These are phyloP conservation scores for Cryptosporidium felis DNA, from an alignment of 169 alveolate genomes.

Conservation along the genomic window DNA sequence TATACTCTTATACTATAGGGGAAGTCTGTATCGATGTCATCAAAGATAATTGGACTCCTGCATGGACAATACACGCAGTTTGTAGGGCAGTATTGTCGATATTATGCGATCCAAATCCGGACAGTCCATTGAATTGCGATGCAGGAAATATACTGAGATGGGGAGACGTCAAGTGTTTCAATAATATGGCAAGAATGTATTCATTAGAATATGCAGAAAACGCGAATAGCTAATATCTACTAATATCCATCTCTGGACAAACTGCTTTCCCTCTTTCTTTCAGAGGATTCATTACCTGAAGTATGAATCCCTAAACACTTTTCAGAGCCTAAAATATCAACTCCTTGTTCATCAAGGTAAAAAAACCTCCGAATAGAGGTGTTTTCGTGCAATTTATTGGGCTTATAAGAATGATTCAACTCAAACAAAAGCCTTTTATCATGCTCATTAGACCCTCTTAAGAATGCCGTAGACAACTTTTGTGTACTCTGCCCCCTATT, in stretches of 20 bases:
- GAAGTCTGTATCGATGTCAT: slow-evolving; percentile 92
- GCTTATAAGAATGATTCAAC: no score
- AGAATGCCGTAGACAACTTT: neutral
- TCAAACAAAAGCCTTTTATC: no score
- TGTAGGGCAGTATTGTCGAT: slow-evolving; percentile 91
- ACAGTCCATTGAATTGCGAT: slow-evolving; percentile 96
- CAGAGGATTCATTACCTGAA: no score
- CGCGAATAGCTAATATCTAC: neutral
- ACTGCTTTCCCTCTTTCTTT: slow-evolving; percentile 23
- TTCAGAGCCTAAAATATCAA: no score
- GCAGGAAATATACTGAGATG: slow-evolving; percentile 93
- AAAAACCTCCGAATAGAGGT: no score
- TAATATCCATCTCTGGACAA: slow-evolving; percentile 40
- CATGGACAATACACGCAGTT: slow-evolving; percentile 93
- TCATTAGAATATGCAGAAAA: slow-evolving; percentile 88
- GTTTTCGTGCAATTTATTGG: no score
- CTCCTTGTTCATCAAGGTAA: no score
- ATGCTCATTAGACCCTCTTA: neutral
- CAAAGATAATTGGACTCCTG: slow-evolving; percentile 95
- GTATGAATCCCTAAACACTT: no score
- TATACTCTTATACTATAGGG: slow-evolving; percentile 77
- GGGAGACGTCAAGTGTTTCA: slow-evolving; percentile 91
- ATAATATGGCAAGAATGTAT: slow-evolving; percentile 94
- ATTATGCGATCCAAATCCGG: slow-evolving; percentile 93
- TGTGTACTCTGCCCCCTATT: neutral